Conservation (phyloP, 1,139 yeast genomes). For the Yamadazyma kanchanaburiensis region DNA sequence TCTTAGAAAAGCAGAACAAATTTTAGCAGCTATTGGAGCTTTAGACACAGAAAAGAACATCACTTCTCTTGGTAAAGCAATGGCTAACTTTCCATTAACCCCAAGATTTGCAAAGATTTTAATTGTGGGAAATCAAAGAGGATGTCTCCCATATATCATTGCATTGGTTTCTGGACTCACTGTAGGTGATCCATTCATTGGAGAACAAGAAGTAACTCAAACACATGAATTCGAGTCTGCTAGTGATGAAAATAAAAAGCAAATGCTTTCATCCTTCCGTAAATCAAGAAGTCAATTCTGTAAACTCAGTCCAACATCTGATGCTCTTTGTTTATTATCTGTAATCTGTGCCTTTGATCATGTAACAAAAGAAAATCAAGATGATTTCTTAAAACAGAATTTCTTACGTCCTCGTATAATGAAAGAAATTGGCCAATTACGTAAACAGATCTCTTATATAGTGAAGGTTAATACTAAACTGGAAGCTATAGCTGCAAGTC, state of each 20-base stretch:
- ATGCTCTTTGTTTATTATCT: slow-evolving; percentile 70
- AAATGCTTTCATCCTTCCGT: slow-evolving; percentile 46
- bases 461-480: slow-evolving; percentile 62
- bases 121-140: slow-evolving; percentile 81
- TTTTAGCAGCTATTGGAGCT: slow-evolving; percentile 78
- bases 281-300: slow-evolving; percentile 60
- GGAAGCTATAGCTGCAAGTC: slow-evolving; percentile 54
- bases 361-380: slow-evolving; percentile 46
- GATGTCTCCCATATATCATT: slow-evolving; percentile 80
- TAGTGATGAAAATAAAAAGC: slow-evolving; percentile 34
- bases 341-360: slow-evolving; percentile 91
- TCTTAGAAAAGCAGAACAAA: slow-evolving; percentile 61
- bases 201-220: slow-evolving; percentile 52
- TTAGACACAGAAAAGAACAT: slow-evolving; percentile 50
- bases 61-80: slow-evolving; percentile 77
- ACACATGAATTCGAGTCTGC: slow-evolving; percentile 13
- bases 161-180: slow-evolving; percentile 91
- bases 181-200: slow-evolving; percentile 88
- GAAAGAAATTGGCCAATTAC: slow-evolving; percentile 81
- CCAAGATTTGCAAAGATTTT: slow-evolving; percentile 93
- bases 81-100: slow-evolving; percentile 89
- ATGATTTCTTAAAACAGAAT: slow-evolving; percentile 50
- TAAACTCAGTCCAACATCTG: slow-evolving; percentile 68
- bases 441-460: slow-evolving; percentile 74
- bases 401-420: slow-evolving; percentile 69